A percentile compares a stretch with the other conserved stretches of the same genome.
Conservation (phyloP, 495 filamentous ascomycete genomes). For the Oleoguttula mirabilis region DNA sequence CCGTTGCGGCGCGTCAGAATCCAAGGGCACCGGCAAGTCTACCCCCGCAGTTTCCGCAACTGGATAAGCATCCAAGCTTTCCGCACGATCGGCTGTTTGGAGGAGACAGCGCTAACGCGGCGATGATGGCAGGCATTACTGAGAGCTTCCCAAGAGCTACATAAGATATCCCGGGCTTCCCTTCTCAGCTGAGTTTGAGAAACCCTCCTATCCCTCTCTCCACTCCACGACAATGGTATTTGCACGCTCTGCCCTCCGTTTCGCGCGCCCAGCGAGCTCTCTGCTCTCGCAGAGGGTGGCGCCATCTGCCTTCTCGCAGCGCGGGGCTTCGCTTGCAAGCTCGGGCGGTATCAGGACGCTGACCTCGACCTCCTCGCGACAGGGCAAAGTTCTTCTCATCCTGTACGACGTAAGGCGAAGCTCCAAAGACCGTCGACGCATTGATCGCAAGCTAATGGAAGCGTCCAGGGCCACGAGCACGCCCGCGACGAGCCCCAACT, state of each 20-base stretch:
- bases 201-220: constrained; percentile 17
- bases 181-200: no score
- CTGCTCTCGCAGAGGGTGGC: constrained; percentile 34
- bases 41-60: no score
- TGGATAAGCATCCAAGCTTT: no score
- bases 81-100: no score
- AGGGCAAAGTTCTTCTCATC: constrained; percentile 65
- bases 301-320: constrained; percentile 26
- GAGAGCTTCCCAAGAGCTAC: background rate
- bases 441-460: constrained; percentile 6
- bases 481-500: constrained; percentile 68
- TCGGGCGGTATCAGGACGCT: constrained; percentile 37
- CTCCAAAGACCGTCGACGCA: no score
- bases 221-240: constrained; percentile 53
- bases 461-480: constrained; percentile 50
- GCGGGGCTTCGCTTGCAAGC: constrained; percentile 26
- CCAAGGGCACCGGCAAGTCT: no score
- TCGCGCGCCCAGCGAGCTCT: constrained; percentile 47
- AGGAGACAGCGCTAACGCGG: background rate
- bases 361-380: constrained; percentile 43
- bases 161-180: no score
- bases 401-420: constrained; percentile 71
- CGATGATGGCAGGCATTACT: background rate
- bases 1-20: no score
- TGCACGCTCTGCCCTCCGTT: constrained; percentile 46